Base-by-base conservation (phyloP, 75 land plant genomes). In the Chamaecyparis obtusa region DNA sequence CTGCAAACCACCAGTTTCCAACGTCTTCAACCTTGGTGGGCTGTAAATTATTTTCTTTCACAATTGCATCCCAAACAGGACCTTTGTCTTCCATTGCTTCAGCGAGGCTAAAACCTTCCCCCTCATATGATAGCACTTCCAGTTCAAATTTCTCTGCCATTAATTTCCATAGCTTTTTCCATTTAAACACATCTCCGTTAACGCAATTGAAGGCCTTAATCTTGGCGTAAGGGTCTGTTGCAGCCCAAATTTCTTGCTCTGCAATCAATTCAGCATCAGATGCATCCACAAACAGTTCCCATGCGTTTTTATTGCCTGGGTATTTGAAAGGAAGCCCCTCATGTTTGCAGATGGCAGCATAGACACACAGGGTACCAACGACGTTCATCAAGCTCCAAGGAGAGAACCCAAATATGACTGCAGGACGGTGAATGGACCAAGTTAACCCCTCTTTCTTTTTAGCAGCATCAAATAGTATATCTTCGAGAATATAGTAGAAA, bases 131-230 rank as follows among this genome's bases (percentile, higher is more conserved):
- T 48, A 9, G 51, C 51, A 48, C 51, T 48, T 48, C 51, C 51
- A 48, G 13, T 48, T 48, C 51, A 48, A 48, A 48, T 48, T 48
- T 48, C 51, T 48, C 11, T 48, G 51, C 51, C 51, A 48, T 9
- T 48, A 93, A 94, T 92, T 92, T 89, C 89, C 91, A 87, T 89
- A 93, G 14, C 93, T 86, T 67, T 48, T 48, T 48, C 51, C 51
- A 48, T 48, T 13, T 48, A 48, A 48, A 48, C 11, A 48, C 51
- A 48, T 95, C 96, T 14, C 99, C 97, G 79, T 95, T 97, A 75
- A 87, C 86, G 75, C 91, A 87, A 76, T 95, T 96, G 86, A 95
- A 92, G 5, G 94, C 95, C 78, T 95, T 95, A 80, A 95, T 96
- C 88, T 88, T 92, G 13, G 91, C 96, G 16, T 87, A 88, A 2